Evolutionary conservation across 495 filamentous ascomycete genomes (phyloP).

Genomic region (Peziza echinospora): DNA sequence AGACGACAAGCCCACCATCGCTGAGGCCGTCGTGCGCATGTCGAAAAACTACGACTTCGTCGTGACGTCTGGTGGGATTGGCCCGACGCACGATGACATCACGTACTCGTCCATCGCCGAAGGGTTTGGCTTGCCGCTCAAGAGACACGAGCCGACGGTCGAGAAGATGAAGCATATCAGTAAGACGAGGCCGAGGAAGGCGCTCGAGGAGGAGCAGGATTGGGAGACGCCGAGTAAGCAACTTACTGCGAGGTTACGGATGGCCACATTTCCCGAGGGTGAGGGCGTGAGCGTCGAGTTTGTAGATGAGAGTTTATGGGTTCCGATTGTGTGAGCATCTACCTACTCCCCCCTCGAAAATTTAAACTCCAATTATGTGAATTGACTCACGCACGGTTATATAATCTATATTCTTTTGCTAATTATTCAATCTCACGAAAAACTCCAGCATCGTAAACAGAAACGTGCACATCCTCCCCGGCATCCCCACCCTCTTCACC

Average conservation of each 20-base stretch:
- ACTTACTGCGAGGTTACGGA: slow-evolving; percentile 60
- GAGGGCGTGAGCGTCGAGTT: slow-evolving; percentile 48
- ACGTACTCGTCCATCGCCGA: slow-evolving; percentile 87
- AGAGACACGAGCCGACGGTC: slow-evolving; percentile 52
- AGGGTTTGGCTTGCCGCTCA: slow-evolving; percentile 56
- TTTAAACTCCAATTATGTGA: neutral
- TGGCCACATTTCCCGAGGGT: slow-evolving; percentile 72
- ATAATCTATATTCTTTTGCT: no score
- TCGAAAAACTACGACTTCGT: slow-evolving; percentile 77
- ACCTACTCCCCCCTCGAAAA: no score
- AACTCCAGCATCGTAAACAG: slow-evolving; percentile 62
- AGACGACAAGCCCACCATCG: slow-evolving; percentile 75
- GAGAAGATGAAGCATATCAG: slow-evolving; percentile 65
- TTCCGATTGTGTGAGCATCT: slow-evolving; percentile 43
- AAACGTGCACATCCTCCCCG: slow-evolving; percentile 83
- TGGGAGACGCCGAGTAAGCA: slow-evolving; percentile 66
- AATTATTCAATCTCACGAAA: no score
- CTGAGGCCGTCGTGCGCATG: slow-evolving; percentile 71
- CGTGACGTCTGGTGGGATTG: slow-evolving; percentile 85
- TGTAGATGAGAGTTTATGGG: slow-evolving; percentile 65
- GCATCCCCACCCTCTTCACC: slow-evolving; percentile 69
- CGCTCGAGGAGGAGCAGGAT: slow-evolving; percentile 32
- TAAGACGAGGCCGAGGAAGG: slow-evolving; percentile 37
- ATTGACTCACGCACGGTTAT: no score
- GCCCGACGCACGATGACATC: slow-evolving; percentile 92